phyloP scores from a whole-genome alignment of 192 early-diverging fungal genomes.

The Rhizophagus clarus region DNA sequence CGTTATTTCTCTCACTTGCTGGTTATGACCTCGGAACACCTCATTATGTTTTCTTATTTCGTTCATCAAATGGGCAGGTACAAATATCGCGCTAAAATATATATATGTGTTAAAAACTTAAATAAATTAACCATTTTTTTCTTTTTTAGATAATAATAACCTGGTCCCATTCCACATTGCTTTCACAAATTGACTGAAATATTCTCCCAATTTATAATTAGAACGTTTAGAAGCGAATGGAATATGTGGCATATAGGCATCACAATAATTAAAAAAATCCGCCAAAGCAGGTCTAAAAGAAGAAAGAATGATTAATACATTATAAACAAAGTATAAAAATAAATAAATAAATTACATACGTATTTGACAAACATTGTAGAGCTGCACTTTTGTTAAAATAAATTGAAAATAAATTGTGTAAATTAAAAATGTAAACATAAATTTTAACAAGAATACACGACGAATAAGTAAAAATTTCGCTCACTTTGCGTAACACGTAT shows the following conservation, averaged over 20 bases:
- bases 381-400: conserved; percentile 38
- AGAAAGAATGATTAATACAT: not conserved
- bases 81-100: conserved; percentile 37
- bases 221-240: conserved; percentile 34
- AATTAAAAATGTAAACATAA: not conserved
- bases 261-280: conserved; percentile 42
- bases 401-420: not conserved
- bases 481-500: conserved; percentile 40
- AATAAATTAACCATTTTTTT: not conserved
- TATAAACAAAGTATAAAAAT: not conserved
- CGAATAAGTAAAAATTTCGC: not conserved
- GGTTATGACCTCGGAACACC: conserved; percentile 40
- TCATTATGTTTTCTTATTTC: conserved; percentile 44
- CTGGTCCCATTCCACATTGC: conserved; percentile 47
- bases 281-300: conserved; percentile 39
- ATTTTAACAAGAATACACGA: not conserved
- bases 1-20: conserved; percentile 24
- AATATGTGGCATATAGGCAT: conserved; percentile 43
- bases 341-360: conserved; percentile 31
- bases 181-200: conserved; percentile 39
- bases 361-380: conserved; percentile 43
- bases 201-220: conserved; percentile 39
- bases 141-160: conserved; percentile 21
- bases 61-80: conserved; percentile 36
- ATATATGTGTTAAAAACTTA: not conserved